A percentile compares a stretch with the other conserved stretches of the same genome.
These are phyloP conservation scores for Phialemoniopsis sp. DNA, from an alignment of 2,329 filamentous ascomycete genomes.

Conservation along the genomic window DNA sequence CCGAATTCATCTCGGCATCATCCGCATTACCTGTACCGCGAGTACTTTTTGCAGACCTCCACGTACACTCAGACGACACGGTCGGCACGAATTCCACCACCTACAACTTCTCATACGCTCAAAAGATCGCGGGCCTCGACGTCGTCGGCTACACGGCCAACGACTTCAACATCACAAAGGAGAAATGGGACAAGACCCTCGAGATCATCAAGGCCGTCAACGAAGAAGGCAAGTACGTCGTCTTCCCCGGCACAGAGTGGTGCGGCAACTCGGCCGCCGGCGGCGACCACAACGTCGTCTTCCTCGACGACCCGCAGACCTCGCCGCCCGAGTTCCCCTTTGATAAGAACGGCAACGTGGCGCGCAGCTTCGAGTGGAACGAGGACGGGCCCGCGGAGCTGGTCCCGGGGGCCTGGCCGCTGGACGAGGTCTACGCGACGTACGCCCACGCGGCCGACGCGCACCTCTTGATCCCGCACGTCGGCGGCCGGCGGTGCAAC, in stretches of 20 bases:
- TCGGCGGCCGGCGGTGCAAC: conserved; percentile 26
- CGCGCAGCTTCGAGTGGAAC: conserved; percentile 29
- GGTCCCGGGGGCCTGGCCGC: conserved; percentile 24
- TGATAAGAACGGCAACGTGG: conserved; percentile 23
- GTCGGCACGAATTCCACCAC: conserved; percentile 27
- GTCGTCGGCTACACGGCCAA: conserved; percentile 31
- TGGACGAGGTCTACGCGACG: conserved; percentile 30
- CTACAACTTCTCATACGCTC: conserved; percentile 31
- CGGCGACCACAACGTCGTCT: conserved; percentile 28
- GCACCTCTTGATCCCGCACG: conserved; percentile 28
- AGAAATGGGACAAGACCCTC: conserved; percentile 22
- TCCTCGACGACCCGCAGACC: conserved; percentile 20
- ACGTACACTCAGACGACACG: conserved; percentile 30
- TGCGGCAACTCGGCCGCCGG: conserved; percentile 28
- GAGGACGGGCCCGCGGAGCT: conserved; percentile 24
- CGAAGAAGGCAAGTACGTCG: conserved; percentile 15
- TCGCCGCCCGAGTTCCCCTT: conserved; percentile 21
- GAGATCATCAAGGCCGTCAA: conserved; percentile 18
- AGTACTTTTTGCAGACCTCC: conserved; percentile 23
- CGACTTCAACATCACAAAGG: conserved; percentile 29
- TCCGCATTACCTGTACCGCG: conserved; percentile 14
- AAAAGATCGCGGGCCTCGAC: conserved; percentile 26
- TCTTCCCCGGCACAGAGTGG: conserved; percentile 28
- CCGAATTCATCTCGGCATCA: neutral
- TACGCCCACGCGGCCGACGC: conserved; percentile 23